Conservation (phyloP, 768 basidiomycete species). For the Rhodotorula graminis region DNA sequence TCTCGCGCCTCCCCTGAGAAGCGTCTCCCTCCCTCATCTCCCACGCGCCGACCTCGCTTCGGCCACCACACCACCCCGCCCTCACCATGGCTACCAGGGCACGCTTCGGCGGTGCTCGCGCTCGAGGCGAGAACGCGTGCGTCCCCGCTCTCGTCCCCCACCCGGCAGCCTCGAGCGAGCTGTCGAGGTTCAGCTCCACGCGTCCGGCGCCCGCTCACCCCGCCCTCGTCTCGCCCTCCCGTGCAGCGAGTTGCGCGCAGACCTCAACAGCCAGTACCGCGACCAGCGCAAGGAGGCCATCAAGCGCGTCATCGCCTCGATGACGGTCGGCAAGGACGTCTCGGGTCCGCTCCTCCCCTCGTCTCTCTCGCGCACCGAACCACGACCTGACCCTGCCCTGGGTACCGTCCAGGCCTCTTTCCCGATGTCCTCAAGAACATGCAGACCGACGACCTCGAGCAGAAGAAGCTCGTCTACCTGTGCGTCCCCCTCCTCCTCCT, state of each 20-base stretch:
- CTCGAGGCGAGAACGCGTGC: slow-evolving; percentile 36
- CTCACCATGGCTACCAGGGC: background rate
- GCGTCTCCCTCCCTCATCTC: background rate
- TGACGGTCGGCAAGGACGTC: slow-evolving; percentile 84
- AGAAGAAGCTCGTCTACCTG: slow-evolving; percentile 87
- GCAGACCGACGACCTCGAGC: slow-evolving; percentile 99
- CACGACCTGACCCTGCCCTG: background rate
- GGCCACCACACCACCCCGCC: too few relatives aligned
- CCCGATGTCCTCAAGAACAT: slow-evolving; percentile 98
- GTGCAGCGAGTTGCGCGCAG: slow-evolving; percentile 71
- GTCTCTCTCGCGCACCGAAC: background rate
- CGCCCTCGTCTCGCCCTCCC: too few relatives aligned
- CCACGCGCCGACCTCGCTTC: too few relatives aligned
- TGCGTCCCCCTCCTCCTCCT: background rate
- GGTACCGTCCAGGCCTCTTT: slow-evolving; percentile 64
- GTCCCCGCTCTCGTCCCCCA: background rate
- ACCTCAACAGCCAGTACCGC: slow-evolving; percentile 93
- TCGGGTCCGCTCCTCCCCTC: slow-evolving; percentile 52
- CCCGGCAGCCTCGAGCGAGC: background rate
- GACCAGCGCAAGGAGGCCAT: slow-evolving; percentile 98
- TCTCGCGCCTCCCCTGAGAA: too few relatives aligned
- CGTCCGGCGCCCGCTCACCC: background rate
- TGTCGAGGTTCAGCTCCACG: background rate
- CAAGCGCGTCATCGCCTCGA: slow-evolving; percentile 90
- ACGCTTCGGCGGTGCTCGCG: slow-evolving; percentile 14